Conservation (phyloP, 805 yeast genomes). For the Hanseniaspora jakobsenii region DNA sequence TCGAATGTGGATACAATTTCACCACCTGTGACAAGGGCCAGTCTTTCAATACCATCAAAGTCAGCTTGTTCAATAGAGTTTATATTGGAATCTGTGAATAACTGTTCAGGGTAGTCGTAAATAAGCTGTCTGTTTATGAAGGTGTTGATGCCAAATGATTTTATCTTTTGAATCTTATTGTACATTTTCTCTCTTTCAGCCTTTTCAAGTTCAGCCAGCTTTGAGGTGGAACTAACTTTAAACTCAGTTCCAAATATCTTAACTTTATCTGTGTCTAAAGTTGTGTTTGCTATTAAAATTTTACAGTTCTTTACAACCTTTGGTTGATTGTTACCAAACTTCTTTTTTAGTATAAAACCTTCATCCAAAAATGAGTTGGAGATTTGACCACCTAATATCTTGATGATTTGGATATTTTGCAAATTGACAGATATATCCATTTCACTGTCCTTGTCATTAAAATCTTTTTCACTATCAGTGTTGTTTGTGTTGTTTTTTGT, state of each 20-base stretch:
- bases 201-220: conserved; percentile 83
- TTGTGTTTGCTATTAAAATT: conserved; percentile 86
- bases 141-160: conserved; percentile 73
- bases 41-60: conserved; percentile 92
- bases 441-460: conserved; percentile 27
- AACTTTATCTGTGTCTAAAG: conserved; percentile 94
- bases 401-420: conserved; percentile 85
- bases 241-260: conserved; percentile 96
- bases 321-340: conserved; percentile 90
- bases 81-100: conserved; percentile 75
- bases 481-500: too few species aligned
- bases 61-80: conserved; percentile 97
- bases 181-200: conserved; percentile 94
- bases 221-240: conserved; percentile 88
- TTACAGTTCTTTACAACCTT: conserved; percentile 70
- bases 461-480: too few species aligned
- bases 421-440: conserved; percentile 34
- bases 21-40: conserved; percentile 94
- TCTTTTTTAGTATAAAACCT: conserved; percentile 85
- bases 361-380: conserved; percentile 89
- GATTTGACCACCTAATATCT: conserved; percentile 85
- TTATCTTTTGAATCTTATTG: conserved; percentile 74
- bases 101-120: conserved; percentile 95
- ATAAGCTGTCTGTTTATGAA: conserved; percentile 93
- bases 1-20: conserved; percentile 96